Percentiles rank a stretch among this genome's conserved stretches.
Evolutionary conservation across 148 eudicot species (phyloP).

Genomic region (Beta vulgaris): DNA sequence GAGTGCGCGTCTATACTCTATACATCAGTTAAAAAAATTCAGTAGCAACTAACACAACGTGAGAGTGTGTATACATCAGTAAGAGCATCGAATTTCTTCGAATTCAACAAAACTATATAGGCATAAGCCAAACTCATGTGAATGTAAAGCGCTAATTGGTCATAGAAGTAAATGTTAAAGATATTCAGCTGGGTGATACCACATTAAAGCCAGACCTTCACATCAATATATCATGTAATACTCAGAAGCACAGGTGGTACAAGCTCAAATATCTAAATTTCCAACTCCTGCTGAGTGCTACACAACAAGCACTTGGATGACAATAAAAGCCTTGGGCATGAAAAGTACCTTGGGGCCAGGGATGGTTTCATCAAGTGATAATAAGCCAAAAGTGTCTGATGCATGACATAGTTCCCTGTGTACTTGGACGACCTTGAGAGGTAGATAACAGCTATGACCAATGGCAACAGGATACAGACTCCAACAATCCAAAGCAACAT

Average conservation of each 20-base stretch:
- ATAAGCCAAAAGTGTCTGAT: constrained; percentile 68
- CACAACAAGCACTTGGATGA: too few species aligned
- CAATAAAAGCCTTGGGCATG: background rate
- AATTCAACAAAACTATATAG: background rate
- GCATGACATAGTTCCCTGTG: constrained; percentile 84
- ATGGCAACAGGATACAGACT: constrained; percentile 74
- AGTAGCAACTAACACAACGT: background rate
- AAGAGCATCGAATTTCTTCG: too few species aligned
- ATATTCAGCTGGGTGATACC: background rate
- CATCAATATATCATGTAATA: background rate
- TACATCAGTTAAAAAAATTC: too few species aligned
- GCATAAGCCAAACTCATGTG: background rate
- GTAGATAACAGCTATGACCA: constrained; percentile 73
- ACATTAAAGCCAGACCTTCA: background rate
- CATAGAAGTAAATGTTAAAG: background rate
- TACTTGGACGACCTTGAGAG: constrained; percentile 76
- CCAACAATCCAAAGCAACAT: constrained; percentile 79
- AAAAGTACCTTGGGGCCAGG: constrained; percentile 75
- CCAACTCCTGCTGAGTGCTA: background rate
- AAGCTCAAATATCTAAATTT: background rate
- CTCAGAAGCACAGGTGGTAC: too few species aligned
- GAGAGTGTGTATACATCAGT: too few species aligned
- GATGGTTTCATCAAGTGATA: constrained; percentile 83
- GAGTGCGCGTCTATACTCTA: too few species aligned
- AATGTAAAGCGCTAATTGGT: background rate